Base-by-base conservation (phyloP, 345 rosid species). In the Jatropha curcas region DNA sequence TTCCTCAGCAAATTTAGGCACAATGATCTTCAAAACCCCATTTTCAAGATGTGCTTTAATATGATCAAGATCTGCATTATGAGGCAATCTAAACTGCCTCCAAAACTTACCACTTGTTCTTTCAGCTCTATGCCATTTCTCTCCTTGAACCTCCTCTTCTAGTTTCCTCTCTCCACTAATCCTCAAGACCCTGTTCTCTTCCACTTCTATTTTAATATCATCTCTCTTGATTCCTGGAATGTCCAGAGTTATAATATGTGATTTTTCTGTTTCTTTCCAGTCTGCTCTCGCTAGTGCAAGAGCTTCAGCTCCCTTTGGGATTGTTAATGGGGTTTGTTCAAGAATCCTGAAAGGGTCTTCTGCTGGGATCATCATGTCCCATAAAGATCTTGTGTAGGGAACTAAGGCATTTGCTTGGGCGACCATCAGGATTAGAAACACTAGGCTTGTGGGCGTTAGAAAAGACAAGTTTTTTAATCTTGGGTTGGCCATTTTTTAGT, bases 321-420 rank as follows among this genome's bases (percentile, higher is more conserved):
- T 28, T 34, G 84, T 52, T 0, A 82, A 57, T 1, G 90, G 86
- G 52, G 68, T 34, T 3, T 84, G 85, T 60, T 86, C 90, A 0
- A 84, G 80, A 62, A 82, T 62, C 30, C 82, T 67, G 27, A 82
- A 84, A 7, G 87, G 89, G 55, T 86, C 87, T 1, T 84, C 85
- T 1, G 70, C 11, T 4, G 81, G 84, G 4, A 75, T 14, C 77
- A 77, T 81, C 52, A 68, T 22, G 79, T 80, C 86, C 62, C 71
- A 81, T 0, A 75, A 30, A 28, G 76, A 34, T 22, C 80, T 69
- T 17, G 80, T 4, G 76, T 74, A 83, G 0, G 83, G 80, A 20
- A 72, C 41, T 0, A 84, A 41, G 0, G 79, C 82, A 9, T 43
- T 57, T 3, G 73, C 67, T 20, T 57, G 71, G 0, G n/a, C 7